Conservation (phyloP, 129 eudicot genomes). For the Flaveria ramosissima region DNA sequence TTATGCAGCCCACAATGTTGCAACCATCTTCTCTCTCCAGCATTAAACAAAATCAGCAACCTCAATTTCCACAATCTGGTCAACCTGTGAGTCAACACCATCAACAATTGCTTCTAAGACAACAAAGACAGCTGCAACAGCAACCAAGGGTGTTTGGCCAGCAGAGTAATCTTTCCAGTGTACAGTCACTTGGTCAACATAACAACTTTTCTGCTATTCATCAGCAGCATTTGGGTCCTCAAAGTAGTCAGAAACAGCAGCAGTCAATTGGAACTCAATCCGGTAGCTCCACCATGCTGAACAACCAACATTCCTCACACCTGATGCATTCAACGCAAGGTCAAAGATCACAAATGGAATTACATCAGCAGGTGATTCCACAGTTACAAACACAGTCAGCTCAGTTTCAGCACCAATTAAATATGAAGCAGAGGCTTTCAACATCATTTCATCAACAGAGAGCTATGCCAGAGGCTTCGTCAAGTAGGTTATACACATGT, state of each 20-base stretch:
- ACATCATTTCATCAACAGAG: conserved; percentile 70
- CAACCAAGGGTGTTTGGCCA: conserved; percentile 59
- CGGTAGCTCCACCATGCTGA: conserved; percentile 61
- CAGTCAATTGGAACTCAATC: conserved; percentile 67
- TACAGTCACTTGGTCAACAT: conserved; percentile 57
- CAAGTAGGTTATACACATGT: conserved; percentile 47
- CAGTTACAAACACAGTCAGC: conserved; percentile 84
- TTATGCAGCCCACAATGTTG: conserved; percentile 72
- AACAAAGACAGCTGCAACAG: conserved; percentile 42
- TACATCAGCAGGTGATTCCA: conserved; percentile 83
- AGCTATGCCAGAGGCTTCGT: conserved; percentile 68
- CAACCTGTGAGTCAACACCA: conserved; percentile 62
- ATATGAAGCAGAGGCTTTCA: conserved; percentile 85
- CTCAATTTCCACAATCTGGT: conserved; percentile 65
- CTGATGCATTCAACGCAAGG: conserved; percentile 64
- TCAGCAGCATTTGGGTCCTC: conserved; percentile 65
- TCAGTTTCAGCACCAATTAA: conserved; percentile 69
- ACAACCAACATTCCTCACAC: conserved; percentile 55
- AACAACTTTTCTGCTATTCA: conserved; percentile 68
- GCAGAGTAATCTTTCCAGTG: conserved; percentile 49
- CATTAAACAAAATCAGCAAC: conserved; percentile 47
- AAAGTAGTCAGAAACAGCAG: conserved; percentile 34
- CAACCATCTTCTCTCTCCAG: conserved; percentile 59
- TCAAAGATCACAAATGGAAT: conserved; percentile 71
- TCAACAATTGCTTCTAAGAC: conserved; percentile 71